Conservation (phyloP, 2,329 filamentous ascomycete genomes). For the Golovinomyces cichoracearum region DNA sequence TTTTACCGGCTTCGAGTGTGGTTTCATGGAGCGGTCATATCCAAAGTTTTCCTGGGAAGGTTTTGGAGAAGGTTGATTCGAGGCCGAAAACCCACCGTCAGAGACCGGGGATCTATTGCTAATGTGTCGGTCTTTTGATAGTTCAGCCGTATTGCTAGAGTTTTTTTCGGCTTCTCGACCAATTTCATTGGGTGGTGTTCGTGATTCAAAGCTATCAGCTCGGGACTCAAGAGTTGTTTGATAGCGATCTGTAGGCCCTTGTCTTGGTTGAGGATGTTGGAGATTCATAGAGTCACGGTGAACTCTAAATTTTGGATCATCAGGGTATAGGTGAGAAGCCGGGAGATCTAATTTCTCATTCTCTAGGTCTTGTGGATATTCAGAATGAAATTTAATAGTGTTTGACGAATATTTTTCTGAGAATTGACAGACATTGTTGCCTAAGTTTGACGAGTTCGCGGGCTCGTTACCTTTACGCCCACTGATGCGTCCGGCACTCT, state of each 20-base stretch:
- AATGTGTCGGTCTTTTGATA: slow-evolving; percentile 26
- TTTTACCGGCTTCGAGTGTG: slow-evolving; percentile 26
- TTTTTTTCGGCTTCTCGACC: slow-evolving; percentile 39
- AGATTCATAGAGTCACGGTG: slow-evolving; percentile 59
- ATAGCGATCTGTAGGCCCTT: slow-evolving; percentile 47
- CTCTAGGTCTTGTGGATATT: slow-evolving; percentile 21
- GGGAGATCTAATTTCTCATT: slow-evolving; percentile 10
- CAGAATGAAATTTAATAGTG: slow-evolving; percentile 36
- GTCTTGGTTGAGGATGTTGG: slow-evolving; percentile 53
- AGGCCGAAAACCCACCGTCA: slow-evolving; percentile 11
- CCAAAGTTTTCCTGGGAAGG: slow-evolving; percentile 38
- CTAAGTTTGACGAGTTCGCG: slow-evolving; percentile 41
- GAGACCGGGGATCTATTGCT: slow-evolving; percentile 13
- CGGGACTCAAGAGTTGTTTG: slow-evolving; percentile 48
- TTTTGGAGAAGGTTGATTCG: slow-evolving; percentile 24
- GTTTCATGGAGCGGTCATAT: slow-evolving; percentile 21
- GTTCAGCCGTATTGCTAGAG: slow-evolving; percentile 24
- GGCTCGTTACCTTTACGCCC: slow-evolving; percentile 32
- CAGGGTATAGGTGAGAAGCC: slow-evolving; percentile 16
- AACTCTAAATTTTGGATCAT: slow-evolving; percentile 57
- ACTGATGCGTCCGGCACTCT: slow-evolving; percentile 32
- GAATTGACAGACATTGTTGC: slow-evolving; percentile 46
- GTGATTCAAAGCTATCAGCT: slow-evolving; percentile 36
- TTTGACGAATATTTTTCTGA: slow-evolving; percentile 30
- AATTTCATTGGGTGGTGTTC: slow-evolving; percentile 32